phyloP scores from a whole-genome alignment of 2,329 filamentous ascomycete species.

The Colletotrichum sp. region DNA sequence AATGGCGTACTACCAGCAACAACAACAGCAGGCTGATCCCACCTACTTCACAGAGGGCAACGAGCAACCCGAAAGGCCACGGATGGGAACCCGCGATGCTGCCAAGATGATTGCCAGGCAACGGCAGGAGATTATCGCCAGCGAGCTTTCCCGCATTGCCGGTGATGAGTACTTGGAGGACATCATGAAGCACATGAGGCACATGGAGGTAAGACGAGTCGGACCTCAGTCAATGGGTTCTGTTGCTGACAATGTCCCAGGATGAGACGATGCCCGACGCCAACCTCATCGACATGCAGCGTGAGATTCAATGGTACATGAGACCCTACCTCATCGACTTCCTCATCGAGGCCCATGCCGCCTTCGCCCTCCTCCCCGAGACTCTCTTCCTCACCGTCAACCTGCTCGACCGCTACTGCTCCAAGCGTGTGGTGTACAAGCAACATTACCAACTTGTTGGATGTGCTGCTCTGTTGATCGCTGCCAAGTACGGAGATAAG shows the following conservation, averaged over 20 bases:
- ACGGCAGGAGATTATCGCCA: slow-evolving; percentile 85
- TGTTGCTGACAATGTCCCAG: slow-evolving; percentile 33
- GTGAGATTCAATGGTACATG: slow-evolving; percentile 99
- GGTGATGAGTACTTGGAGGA: slow-evolving; percentile 94
- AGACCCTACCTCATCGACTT: slow-evolving; percentile 97
- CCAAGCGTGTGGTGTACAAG: slow-evolving; percentile 97
- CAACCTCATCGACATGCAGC: slow-evolving; percentile 97
- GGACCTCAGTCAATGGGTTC: too few relatives aligned
- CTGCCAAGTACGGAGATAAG: slow-evolving; percentile 97
- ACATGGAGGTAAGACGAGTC: slow-evolving; percentile 76
- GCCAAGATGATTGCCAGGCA: slow-evolving; percentile 80
- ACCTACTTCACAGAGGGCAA: slow-evolving; percentile 61
- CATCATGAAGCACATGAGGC: slow-evolving; percentile 90
- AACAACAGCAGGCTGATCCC: slow-evolving; percentile 40
- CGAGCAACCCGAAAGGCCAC: slow-evolving; percentile 54
- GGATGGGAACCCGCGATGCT: slow-evolving; percentile 75
- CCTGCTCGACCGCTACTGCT: slow-evolving; percentile 96
- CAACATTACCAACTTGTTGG: slow-evolving; percentile 98
- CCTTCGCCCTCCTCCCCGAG: slow-evolving; percentile 91
- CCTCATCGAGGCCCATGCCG: slow-evolving; percentile 93
- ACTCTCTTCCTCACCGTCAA: slow-evolving; percentile 97
- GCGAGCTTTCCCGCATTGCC: slow-evolving; percentile 84
- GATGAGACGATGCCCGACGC: slow-evolving; percentile 92
- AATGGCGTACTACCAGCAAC: slow-evolving; percentile 50
- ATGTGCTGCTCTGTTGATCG: slow-evolving; percentile 93